phyloP scores from a whole-genome alignment of 331 rosid species.

The Malus hybrid region DNA sequence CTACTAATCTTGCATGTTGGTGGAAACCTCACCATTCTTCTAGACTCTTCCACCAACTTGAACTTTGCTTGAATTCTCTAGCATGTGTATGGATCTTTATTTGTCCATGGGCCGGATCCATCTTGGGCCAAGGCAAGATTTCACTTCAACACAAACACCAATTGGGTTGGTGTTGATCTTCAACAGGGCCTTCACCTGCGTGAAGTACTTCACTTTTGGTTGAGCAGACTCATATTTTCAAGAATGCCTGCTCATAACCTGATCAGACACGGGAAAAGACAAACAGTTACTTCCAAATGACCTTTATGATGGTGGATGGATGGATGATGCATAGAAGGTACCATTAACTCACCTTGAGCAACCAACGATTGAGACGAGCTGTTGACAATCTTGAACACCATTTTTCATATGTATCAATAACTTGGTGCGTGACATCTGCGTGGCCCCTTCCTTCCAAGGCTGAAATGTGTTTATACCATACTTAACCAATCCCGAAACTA shows the following conservation, averaged over 20 bases:
- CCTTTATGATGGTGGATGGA: not conserved
- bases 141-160: no score
- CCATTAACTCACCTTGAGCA: slow-evolving; percentile 60
- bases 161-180: no score
- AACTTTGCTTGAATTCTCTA: no score
- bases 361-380: slow-evolving; percentile 89
- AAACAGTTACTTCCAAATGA: not conserved
- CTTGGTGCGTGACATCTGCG: slow-evolving; percentile 52
- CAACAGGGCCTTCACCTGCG: slow-evolving; percentile 72
- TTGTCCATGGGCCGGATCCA: no score
- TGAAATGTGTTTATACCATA: slow-evolving; percentile 24
- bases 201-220: slow-evolving; percentile 83
- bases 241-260: slow-evolving; percentile 98
- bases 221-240: slow-evolving; percentile 95
- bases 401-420: slow-evolving; percentile 68
- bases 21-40: no score
- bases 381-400: slow-evolving; percentile 88
- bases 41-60: no score
- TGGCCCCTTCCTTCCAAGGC: slow-evolving; percentile 91
- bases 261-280: not conserved
- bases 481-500: no score
- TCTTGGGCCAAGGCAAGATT: no score
- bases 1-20: no score
- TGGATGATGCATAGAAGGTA: not conserved
- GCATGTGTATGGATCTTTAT: no score